Evolutionary conservation across 1,284 basidiomycete species (phyloP), one percentile per base, ranked within the genome.

Genomic region (Coniferiporia weirii): DNA sequence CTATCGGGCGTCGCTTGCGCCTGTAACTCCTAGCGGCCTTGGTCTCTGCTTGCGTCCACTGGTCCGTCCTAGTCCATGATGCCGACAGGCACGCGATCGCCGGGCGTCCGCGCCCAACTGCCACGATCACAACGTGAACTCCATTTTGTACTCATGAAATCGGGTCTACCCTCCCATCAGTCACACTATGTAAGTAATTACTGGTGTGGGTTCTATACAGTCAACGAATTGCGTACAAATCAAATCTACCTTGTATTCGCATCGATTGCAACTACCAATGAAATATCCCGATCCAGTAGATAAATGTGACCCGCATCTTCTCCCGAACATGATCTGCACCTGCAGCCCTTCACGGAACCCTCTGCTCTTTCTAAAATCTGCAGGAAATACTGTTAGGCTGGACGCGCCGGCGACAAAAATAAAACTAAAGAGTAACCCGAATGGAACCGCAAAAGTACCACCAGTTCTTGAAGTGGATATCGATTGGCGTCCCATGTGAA

Each of bases 121-220:
- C 38, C 19, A 48, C 7, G 53, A 27, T 44, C 43, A 17, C 43
- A 22, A 20, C 43, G 40, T 17, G 19, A 13, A 19, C 44, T 48
- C 54, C 54, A 36, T 56, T 48, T 46, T 36, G 27, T 27, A 27
- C 35, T 20, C 46, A 13, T 38, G 54, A 36, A 27, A 35, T 52
- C 32, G 32, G 46, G 27, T 49, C 44, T 54, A 13, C 54, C 54
- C 54, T 55, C 35, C 40, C 54, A 55, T 47, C 54, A 55, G n/a
- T 56, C 54, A 56, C 45, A 19, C 45, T 20, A 5, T 48, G 45
- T 19, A 46, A 46, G 44, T 56, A 34, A 35, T 38, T 46, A 46
- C 44, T 46, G 8, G 3, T 46, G 44, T 15, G 9, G n/a, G 17
- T n/a, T 46, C 44, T 46, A 46, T 46, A 46, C 38, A 40, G 38